Base-by-base conservation (phyloP, 2,329 filamentous ascomycete species). In the Aspergillus cejpii region DNA sequence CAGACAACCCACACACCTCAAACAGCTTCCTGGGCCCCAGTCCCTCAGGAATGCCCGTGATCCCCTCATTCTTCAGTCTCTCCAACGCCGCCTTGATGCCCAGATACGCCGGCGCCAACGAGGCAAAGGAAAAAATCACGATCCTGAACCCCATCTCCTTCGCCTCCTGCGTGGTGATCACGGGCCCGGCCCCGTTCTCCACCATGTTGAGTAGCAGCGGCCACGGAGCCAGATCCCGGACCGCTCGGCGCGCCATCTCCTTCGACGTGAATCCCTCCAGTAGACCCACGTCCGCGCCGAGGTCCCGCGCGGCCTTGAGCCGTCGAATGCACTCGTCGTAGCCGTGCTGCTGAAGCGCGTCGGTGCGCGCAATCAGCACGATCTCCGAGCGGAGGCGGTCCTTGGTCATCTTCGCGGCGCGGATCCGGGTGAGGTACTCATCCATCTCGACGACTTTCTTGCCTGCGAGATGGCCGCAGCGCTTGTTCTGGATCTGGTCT, bases 401-500 rank as follows among this genome's bases (percentile, higher is more conserved):
- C n/a, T 60, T 59, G 19, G 61, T 61, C 38, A 57, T 15, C 44
- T 63, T 63, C 8, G 66, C 66, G 3, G 67, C 65, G 1, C 64
- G 62, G 20, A 70, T 60, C 1, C 67, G 60, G 3, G 55, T 62
- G 14, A 62, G 48, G 41, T 62, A 69, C 33, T 63, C 59, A 0
- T 67, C 65, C 2, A 57, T 39, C 11, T 57, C 49, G 14, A 70
- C 66, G 4, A 70, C 62, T 21, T 62, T 61, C 46, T 70, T 70
- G 23, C 66, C 66, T 1, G 59, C 57, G 2, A 70, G 58, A 43
- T 70, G 66, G 3, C 67, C 66, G 45, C 67, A 70, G 3, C 65
- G 60, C 43, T 70, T 70, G 41, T 63, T 68, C 45, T 61, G 57
- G 20, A 78, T 71, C 54, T 79, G 75, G 58, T 80, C 77, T 59